phyloP scores from a whole-genome alignment of 2,329 filamentous ascomycete species.

The Exutisphaerella laricina region DNA sequence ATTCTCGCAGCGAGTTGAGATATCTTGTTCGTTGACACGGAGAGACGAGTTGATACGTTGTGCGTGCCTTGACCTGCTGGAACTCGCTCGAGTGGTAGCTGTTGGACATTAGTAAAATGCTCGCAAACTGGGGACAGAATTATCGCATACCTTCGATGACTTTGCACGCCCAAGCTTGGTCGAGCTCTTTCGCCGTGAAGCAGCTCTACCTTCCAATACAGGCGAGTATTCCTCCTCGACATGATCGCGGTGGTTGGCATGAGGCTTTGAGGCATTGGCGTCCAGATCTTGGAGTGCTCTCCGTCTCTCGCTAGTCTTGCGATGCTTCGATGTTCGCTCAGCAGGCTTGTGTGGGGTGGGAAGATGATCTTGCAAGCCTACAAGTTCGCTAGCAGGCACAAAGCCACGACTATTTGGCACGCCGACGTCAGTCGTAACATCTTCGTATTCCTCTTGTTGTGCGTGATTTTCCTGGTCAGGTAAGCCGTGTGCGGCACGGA shows the following conservation, averaged over 20 bases:
- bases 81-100: conserved; percentile 37
- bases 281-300: conserved; percentile 23
- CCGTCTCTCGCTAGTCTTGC: conserved; percentile 20
- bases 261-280: conserved; percentile 16
- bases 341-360: conserved; percentile 9
- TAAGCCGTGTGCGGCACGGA: neutral
- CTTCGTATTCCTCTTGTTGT: neutral
- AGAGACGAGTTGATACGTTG: conserved; percentile 11
- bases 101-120: too few species aligned
- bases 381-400: conserved; percentile 29
- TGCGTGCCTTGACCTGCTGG: conserved; percentile 27
- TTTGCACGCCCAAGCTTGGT: neutral
- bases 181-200: conserved; percentile 2
- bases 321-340: conserved; percentile 19
- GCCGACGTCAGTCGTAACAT: conserved; percentile 2
- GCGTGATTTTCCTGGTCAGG: neutral
- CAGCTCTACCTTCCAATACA: neutral
- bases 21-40: neutral
- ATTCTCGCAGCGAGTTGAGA: conserved; percentile 9
- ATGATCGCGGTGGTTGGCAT: conserved; percentile 3
- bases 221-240: conserved; percentile 14
- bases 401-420: conserved; percentile 22
- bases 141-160: conserved; percentile 1
- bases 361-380: conserved; percentile 11
- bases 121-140: too few species aligned